These are phyloP conservation scores for Diaporthe eres DNA, from an alignment of 2,329 filamentous ascomycete species.

Conservation along the genomic window DNA sequence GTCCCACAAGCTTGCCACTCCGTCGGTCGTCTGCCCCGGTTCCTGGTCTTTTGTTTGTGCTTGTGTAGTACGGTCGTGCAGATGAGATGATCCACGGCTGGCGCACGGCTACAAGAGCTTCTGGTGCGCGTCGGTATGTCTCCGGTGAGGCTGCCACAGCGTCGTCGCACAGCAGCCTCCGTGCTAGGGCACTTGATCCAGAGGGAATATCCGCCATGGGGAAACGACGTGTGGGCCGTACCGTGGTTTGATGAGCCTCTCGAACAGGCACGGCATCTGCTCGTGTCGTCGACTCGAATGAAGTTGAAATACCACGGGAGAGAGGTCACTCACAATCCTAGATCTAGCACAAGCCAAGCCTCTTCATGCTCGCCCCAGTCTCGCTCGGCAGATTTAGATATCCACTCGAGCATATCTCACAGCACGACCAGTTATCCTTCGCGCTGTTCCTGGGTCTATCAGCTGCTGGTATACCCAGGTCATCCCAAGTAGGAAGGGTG, in stretches of 20 bases:
- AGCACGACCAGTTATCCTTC: too few relatives aligned
- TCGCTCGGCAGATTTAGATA: too few relatives aligned
- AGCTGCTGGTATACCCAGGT: background rate
- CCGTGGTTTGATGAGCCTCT: background rate
- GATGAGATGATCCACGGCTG: background rate
- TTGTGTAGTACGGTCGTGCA: background rate
- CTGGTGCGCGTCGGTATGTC: background rate
- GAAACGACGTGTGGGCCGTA: background rate
- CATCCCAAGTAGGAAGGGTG: background rate
- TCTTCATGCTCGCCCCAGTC: too few relatives aligned
- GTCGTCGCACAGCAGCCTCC: background rate
- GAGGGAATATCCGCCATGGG: too few relatives aligned
- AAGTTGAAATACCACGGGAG: too few relatives aligned
- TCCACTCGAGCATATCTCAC: too few relatives aligned
- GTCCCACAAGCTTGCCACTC: background rate
- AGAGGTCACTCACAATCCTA: too few relatives aligned
- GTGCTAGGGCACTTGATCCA: too few relatives aligned
- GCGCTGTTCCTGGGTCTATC: too few relatives aligned
- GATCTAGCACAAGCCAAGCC: too few relatives aligned
- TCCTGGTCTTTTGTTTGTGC: background rate
- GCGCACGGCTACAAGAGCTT: background rate
- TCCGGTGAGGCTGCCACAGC: background rate
- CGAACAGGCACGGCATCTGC: too few relatives aligned
- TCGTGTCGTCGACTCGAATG: too few relatives aligned
- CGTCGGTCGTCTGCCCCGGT: background rate